phyloP scores from a whole-genome alignment of 371 early-diverging fungal genomes.

The Batrachochytrium dendrobatidis region DNA sequence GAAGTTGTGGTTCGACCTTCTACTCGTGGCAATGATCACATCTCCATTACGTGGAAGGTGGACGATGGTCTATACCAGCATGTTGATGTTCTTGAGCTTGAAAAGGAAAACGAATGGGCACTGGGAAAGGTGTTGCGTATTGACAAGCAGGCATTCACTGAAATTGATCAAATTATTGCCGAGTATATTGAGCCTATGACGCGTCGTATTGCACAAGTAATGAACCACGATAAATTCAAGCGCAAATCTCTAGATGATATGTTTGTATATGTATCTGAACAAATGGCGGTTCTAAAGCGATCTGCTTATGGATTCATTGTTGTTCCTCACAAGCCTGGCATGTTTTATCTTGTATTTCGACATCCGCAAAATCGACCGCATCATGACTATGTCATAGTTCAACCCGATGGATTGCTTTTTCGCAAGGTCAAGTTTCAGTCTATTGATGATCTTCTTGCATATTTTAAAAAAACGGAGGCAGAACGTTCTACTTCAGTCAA shows the following conservation, averaged over 20 bases:
- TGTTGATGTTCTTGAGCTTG: constrained; percentile 71
- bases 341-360: constrained; percentile 33
- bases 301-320: constrained; percentile 37
- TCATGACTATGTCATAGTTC: constrained; percentile 32
- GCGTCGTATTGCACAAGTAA: constrained; percentile 39
- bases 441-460: constrained; percentile 31
- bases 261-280: constrained; percentile 4
- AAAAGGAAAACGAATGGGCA: constrained; percentile 61
- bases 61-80: constrained; percentile 80
- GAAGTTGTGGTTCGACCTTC: constrained; percentile 90
- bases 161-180: constrained; percentile 87
- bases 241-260: constrained; percentile 33
- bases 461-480: constrained; percentile 32
- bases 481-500: constrained; percentile 9
- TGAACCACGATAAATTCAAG: constrained; percentile 40
- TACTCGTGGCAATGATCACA: constrained; percentile 72
- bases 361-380: constrained; percentile 23
- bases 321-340: constrained; percentile 28
- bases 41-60: constrained; percentile 91
- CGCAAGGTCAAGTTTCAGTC: constrained; percentile 19
- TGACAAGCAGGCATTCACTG: constrained; percentile 58
- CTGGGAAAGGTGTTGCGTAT: constrained; percentile 54
- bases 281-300: constrained; percentile 19
- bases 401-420: constrained; percentile 35
- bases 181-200: constrained; percentile 78